Conservation (phyloP, 495 filamentous ascomycete genomes). For the Paragyromitra xinjiangensis region DNA sequence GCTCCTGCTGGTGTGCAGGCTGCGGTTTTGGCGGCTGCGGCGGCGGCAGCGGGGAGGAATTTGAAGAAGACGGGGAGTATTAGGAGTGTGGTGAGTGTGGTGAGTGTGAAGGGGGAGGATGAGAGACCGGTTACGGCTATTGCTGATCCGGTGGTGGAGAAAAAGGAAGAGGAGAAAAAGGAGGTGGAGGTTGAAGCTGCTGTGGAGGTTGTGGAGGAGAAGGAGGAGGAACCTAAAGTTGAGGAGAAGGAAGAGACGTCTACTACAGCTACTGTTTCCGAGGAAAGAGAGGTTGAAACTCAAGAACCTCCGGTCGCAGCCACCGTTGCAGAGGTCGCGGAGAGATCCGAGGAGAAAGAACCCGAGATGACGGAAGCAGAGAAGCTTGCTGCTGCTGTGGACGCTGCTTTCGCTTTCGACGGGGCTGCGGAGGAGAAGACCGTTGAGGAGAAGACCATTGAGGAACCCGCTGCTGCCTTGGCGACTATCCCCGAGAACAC, state of each 20-base stretch:
- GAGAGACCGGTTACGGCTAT: constrained; percentile 48
- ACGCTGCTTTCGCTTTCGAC: constrained; percentile 58
- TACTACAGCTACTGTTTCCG: not conserved
- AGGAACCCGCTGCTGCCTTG: not conserved
- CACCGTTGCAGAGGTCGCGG: constrained; percentile 50
- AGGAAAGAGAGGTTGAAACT: constrained; percentile 34
- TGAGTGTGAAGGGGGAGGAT: constrained; percentile 28
- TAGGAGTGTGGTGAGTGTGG: constrained; percentile 38
- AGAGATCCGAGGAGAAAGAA: constrained; percentile 27
- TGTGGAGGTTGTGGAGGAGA: constrained; percentile 29
- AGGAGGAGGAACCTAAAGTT: constrained; percentile 26
- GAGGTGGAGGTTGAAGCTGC: constrained; percentile 19
- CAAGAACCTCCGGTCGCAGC: not conserved
- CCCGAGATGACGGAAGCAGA: constrained; percentile 26
- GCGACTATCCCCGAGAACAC: not conserved
- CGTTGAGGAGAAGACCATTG: not conserved
- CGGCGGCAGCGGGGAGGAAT: constrained; percentile 43
- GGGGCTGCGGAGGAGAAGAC: constrained; percentile 57
- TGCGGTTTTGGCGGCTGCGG: constrained; percentile 44
- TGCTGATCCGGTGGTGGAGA: constrained; percentile 36
- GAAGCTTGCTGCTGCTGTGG: constrained; percentile 45
- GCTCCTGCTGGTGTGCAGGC: constrained; percentile 46
- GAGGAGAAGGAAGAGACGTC: constrained; percentile 10
- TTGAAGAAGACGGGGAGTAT: constrained; percentile 51
- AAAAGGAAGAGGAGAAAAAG: constrained; percentile 59